Evolutionary conservation across 2,329 filamentous ascomycete genomes (phyloP).

Genomic region (Diplodia intermedia): DNA sequence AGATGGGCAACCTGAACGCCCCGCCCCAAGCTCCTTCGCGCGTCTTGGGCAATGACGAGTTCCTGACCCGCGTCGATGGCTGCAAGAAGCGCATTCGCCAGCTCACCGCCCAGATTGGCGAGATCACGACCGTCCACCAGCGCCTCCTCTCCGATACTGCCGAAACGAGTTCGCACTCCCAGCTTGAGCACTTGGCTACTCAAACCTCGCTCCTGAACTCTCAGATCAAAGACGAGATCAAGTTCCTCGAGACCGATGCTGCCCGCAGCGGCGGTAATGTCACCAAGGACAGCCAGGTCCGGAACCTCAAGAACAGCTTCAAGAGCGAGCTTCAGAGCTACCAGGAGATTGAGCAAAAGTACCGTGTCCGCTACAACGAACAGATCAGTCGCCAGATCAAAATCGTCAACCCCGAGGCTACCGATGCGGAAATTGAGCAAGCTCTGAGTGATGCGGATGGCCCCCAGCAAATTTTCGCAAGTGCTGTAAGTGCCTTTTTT

Average conservation of each 20-base stretch:
- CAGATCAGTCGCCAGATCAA: conserved; percentile 81
- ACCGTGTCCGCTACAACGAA: conserved; percentile 74
- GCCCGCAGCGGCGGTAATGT: conserved; percentile 67
- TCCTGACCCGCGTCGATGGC: conserved; percentile 70
- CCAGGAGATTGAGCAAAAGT: conserved; percentile 73
- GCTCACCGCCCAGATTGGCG: conserved; percentile 70
- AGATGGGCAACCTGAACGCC: conserved; percentile 23
- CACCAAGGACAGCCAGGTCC: conserved; percentile 73
- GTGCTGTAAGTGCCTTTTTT: conserved; percentile 65
- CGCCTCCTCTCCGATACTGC: conserved; percentile 69
- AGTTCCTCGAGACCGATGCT: conserved; percentile 74
- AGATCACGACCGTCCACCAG: conserved; percentile 74
- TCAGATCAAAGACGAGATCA: conserved; percentile 80
- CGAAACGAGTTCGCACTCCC: conserved; percentile 59
- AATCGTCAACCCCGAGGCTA: conserved; percentile 83
- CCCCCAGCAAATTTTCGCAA: conserved; percentile 81
- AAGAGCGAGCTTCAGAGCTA: conserved; percentile 74
- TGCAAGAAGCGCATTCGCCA: conserved; percentile 72
- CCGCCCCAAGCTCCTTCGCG: conserved; percentile 52
- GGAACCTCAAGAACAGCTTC: conserved; percentile 74
- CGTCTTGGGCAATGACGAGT: conserved; percentile 68
- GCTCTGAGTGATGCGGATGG: conserved; percentile 76
- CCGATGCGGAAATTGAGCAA: conserved; percentile 72
- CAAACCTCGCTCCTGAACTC: conserved; percentile 76
- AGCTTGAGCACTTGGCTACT: conserved; percentile 71